Conservation (phyloP, 2,329 filamentous ascomycete species). For the Hypoxylon sp. region DNA sequence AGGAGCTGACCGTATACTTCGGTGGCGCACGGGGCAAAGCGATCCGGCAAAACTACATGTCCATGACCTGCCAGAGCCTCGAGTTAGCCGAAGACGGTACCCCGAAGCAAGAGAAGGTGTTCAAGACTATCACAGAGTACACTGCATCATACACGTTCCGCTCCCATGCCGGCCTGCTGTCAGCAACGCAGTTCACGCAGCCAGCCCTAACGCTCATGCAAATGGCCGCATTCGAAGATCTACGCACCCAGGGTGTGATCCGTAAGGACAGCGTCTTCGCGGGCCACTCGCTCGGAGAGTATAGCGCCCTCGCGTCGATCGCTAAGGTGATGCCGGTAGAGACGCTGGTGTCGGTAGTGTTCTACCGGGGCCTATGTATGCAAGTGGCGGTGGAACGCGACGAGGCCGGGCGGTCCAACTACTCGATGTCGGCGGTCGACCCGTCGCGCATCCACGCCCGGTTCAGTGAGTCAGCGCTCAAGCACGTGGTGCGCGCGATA, state of each 20-base stretch:
- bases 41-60: slow-evolving; percentile 53
- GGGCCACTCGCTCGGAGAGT: slow-evolving; percentile 53
- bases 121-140: slow-evolving; percentile 40
- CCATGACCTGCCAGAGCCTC: slow-evolving; percentile 43
- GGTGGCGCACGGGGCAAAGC: slow-evolving; percentile 50
- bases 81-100: slow-evolving; percentile 32
- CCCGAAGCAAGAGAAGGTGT: slow-evolving; percentile 36
- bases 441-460: slow-evolving; percentile 41
- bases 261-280: slow-evolving; percentile 43
- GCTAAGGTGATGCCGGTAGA: slow-evolving; percentile 48
- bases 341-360: slow-evolving; percentile 45
- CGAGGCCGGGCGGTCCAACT: slow-evolving; percentile 42
- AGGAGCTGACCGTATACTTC: slow-evolving; percentile 53
- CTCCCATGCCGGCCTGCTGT: slow-evolving; percentile 48
- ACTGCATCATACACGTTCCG: slow-evolving; percentile 48
- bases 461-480: slow-evolving; percentile 45
- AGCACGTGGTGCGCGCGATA: slow-evolving; percentile 44
- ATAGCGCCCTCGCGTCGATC: slow-evolving; percentile 46
- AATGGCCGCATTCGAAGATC: slow-evolving; percentile 47
- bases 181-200: slow-evolving; percentile 53
- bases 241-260: slow-evolving; percentile 48
- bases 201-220: slow-evolving; percentile 50
- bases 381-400: slow-evolving; percentile 49
- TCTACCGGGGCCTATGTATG: slow-evolving; percentile 53
- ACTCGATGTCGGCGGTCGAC: slow-evolving; percentile 50